Percentiles rank a stretch among this genome's conserved stretches.
These are phyloP conservation scores for Aspergillus hortae DNA, from an alignment of 2,329 filamentous ascomycete species.

Conservation along the genomic window DNA sequence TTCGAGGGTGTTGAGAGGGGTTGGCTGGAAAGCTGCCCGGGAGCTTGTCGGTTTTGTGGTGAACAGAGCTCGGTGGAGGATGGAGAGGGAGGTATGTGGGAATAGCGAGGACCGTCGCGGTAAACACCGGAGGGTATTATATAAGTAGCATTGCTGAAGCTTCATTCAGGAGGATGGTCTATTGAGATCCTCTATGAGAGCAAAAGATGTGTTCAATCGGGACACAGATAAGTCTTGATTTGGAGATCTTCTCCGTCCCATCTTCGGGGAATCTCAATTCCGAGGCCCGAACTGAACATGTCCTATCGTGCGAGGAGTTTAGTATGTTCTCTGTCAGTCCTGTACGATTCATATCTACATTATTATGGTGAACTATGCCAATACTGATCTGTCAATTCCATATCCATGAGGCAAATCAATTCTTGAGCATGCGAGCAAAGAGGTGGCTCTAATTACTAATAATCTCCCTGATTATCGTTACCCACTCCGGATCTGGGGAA, in stretches of 20 bases:
- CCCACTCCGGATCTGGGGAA: conserved; percentile 27
- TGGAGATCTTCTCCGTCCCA: not conserved
- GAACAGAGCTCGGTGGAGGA: not conserved
- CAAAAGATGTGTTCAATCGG: not conserved
- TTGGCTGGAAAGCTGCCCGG: conserved; percentile 1
- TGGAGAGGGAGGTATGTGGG: not conserved
- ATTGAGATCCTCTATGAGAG: not conserved
- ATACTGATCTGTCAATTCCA: too few relatives aligned
- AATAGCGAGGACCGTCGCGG: not conserved
- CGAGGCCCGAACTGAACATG: not conserved
- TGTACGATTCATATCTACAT: too few relatives aligned
- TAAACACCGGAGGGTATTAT: conserved; percentile 13
- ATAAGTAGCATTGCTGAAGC: conserved; percentile 19
- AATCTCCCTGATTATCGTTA: not conserved
- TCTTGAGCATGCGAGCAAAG: too few relatives aligned
- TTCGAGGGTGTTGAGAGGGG: conserved; percentile 19
- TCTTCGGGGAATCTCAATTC: conserved; percentile 9
- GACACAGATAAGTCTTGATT: not conserved
- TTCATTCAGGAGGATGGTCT: conserved; percentile 23
- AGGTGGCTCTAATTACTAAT: not conserved
- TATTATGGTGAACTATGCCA: not conserved
- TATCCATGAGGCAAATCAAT: too few relatives aligned
- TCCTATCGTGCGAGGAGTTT: too few relatives aligned
- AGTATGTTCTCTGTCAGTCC: not conserved
- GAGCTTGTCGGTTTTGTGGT: not conserved